phyloP scores from a whole-genome alignment of 139 green algal genomes.

The Coelastrella sp. region DNA sequence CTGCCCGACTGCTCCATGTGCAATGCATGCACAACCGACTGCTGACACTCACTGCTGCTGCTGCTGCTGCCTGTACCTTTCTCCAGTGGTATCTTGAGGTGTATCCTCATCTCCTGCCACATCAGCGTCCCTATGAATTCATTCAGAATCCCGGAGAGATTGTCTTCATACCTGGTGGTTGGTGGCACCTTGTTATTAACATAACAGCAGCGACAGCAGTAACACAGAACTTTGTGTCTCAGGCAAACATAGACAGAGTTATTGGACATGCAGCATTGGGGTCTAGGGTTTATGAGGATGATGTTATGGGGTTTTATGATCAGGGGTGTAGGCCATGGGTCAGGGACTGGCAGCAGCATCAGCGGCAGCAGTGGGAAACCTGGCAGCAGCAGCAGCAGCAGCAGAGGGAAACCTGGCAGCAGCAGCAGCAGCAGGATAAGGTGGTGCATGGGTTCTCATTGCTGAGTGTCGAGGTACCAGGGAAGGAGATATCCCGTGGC shows the following conservation, averaged over 20 bases:
- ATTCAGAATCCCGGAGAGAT: constrained; percentile 72
- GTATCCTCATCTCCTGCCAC: constrained; percentile 2
- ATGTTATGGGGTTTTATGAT: constrained; percentile 23
- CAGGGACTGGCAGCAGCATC: constrained; percentile 19
- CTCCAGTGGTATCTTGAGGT: constrained; percentile 42
- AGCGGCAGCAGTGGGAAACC: constrained; percentile 19
- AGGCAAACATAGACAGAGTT: constrained; percentile 30
- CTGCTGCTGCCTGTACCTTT: neutral
- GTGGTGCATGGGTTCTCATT: neutral
- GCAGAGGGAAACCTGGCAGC: neutral
- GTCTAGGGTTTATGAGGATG: constrained; percentile 16
- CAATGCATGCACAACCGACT: too few species aligned
- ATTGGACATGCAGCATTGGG: neutral
- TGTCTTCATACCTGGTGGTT: constrained; percentile 89
- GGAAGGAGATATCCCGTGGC: too few species aligned
- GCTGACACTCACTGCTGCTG: constrained; percentile 16
- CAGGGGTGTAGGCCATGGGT: neutral
- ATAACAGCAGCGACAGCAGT: constrained; percentile 81
- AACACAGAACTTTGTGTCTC: constrained; percentile 83
- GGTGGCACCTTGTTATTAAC: constrained; percentile 94
- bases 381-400: constrained; percentile 35
- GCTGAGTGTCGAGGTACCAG: too few species aligned
- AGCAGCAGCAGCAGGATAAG: constrained; percentile 17
- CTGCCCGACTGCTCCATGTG: neutral
- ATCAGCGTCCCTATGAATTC: constrained; percentile 33